Conservation (phyloP, 495 filamentous ascomycete species). For the Symbiotaphrina buchneri region DNA sequence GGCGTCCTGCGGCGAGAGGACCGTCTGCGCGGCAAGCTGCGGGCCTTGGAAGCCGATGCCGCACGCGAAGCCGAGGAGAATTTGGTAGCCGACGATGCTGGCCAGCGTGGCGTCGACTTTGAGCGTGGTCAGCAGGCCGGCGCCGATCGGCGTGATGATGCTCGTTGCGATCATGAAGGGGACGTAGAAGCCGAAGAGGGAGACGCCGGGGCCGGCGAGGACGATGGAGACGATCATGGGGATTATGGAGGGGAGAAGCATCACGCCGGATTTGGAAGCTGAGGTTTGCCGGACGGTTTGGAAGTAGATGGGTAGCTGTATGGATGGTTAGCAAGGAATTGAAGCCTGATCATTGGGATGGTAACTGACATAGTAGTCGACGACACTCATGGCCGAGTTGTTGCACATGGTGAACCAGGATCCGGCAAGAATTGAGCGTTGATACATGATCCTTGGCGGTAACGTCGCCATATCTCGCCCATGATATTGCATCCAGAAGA, state of each 20-base stretch:
- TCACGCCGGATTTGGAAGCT: background rate
- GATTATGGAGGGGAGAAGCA: background rate
- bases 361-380: too few relatives aligned
- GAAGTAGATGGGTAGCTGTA: conserved; percentile 71
- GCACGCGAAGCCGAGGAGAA: background rate
- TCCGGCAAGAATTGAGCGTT: conserved; percentile 1
- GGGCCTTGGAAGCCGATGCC: background rate
- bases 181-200: background rate
- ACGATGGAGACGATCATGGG: background rate
- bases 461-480: conserved; percentile 1
- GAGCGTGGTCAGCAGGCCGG: background rate
- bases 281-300: conserved; percentile 28
- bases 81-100: background rate
- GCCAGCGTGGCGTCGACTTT: background rate
- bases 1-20: background rate
- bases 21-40: background rate
- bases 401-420: conserved; percentile 1
- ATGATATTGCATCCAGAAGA: background rate
- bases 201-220: background rate
- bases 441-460: conserved; percentile 3
- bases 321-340: conserved; percentile 2
- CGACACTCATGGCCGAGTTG: too few relatives aligned
- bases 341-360: too few relatives aligned
- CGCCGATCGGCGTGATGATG: background rate
- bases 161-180: background rate